Evolutionary conservation across 192 early-diverging fungal species (phyloP), one percentile per base, ranked within the genome.

Genomic region (Dissophora ornata): DNA sequence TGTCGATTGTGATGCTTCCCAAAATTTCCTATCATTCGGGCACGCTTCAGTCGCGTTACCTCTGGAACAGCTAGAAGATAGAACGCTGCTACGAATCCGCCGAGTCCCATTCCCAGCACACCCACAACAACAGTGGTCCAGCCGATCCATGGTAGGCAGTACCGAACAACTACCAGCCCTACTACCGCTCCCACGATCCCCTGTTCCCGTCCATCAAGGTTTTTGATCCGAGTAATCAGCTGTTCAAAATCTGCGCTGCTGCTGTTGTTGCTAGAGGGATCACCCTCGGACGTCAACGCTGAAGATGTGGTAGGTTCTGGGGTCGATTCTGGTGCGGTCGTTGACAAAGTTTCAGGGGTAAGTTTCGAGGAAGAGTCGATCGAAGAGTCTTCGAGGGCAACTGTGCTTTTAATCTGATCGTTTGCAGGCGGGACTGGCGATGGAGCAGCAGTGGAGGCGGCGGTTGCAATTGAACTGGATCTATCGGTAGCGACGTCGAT

Each of bases 21-120:
- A 32, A 77, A 55, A 28, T 67, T 47, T n/a, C 64, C 73, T 3
- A 77, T 30, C 16, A 59, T 21, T 2, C 29, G 51, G 5, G 73
- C 73, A 8, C 73, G 73, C 22, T 77, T 60, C 24, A 62, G 34
- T 11, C 73, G 19, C 16, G 59, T 77, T 9, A 29, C 32, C 32
- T 67, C 73, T 7, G 73, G 73, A 1, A 62, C 73, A 10, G 73
- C 62, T 19, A 77, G 53, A 3, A 77, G 59, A 34, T 62, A 77
- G 36, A 77, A 77, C 0, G 65, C 64, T 1, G 66, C 58, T 2
- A 58, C 29, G 47, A 77, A 77, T 0, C 58, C 73, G 16, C 73
- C 73, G 11, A 67, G 24, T 2, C 73, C 73, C 38, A 67, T 45
- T 24, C 73, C 65, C 8, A 77, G 22, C 9, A 62, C n/a, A 13